Base-by-base conservation (phyloP, 2,329 filamentous ascomycete species). In the Zymoseptoria brevis region DNA sequence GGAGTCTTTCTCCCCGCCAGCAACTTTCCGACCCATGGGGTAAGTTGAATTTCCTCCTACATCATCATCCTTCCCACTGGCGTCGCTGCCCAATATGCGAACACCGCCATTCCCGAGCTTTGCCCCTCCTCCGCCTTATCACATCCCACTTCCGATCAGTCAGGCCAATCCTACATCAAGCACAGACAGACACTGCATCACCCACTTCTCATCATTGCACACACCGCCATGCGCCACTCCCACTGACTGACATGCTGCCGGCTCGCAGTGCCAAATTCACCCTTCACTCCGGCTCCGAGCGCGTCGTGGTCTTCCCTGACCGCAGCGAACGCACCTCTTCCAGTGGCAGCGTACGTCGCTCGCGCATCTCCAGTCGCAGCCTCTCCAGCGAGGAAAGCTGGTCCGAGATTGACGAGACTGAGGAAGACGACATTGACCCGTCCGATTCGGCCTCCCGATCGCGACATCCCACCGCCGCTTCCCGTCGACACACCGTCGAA, bases 391-490 rank as follows among this genome's bases (percentile, higher is more conserved):
- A 68, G 53, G 67, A 68, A 35, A 69, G 68, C 54, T 71, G 67
- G 67, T 63, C 57, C 41, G 61, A 67, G 48, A 53, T 70, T 49
- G 62, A 60, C 51, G 71, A 71, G 57, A 71, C 71, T 24, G 70
- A 73, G 54, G 68, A 71, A 29, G 73, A 76, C 74, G 75, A 76
- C 57, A 76, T 80, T 64, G 73, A 76, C 22, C 77, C 77, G 24
- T 77, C 74, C n/a, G 78, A 80, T 67, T 80, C 77, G 24, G 78
- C 77, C 21, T 80, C 78, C 19, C 73, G 75, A 52, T 74, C 76
- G 2, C 70, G 73, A 53, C 65, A 61, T 16, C 62, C 58, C 4
- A 29, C 51, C 22, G 52, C 57, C 35, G 50, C 59, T 29, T 67
- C 68, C 48, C 73, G 74, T 55, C 72, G 68, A 53, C 64, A 73